A percentile compares a stretch with the other conserved stretches of the same genome.
phyloP scores from a whole-genome alignment of 805 yeast species.

The Candida ovalis region DNA sequence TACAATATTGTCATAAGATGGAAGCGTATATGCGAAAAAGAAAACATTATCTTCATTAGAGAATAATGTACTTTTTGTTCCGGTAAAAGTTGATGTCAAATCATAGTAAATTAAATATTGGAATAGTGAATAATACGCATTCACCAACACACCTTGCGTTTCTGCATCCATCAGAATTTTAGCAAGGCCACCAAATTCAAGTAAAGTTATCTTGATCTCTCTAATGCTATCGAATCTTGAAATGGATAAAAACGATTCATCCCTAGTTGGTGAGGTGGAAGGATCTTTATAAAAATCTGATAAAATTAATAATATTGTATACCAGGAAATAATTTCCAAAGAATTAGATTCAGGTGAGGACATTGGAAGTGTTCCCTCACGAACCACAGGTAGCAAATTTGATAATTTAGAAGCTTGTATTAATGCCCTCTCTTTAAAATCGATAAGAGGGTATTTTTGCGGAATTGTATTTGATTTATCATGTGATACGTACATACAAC shows the following conservation, averaged over 20 bases:
- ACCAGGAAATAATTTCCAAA: neutral
- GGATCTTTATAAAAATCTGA: neutral
- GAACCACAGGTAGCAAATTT: neutral
- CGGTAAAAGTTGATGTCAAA: constrained; percentile 6
- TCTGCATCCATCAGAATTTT: neutral
- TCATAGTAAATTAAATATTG: constrained; percentile 7
- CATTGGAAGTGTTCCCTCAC: neutral
- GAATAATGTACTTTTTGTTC: constrained; percentile 5
- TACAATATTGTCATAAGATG: neutral
- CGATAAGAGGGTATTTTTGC: neutral
- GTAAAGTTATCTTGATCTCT: neutral
- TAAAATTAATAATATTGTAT: neutral
- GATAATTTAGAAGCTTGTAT: neutral
- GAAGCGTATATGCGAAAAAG: neutral
- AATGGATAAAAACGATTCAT: neutral
- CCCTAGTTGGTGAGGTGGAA: neutral
- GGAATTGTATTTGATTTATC: neutral
- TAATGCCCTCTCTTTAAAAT: neutral
- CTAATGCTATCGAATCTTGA: neutral
- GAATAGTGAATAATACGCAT: neutral
- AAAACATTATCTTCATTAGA: neutral
- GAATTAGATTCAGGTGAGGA: neutral
- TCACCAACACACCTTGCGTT: neutral
- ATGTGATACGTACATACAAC: constrained; percentile 3
- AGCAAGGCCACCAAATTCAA: neutral